Percentiles rank a stretch among this genome's conserved stretches.
phyloP scores from a whole-genome alignment of 2,329 filamentous ascomycete species.

The Trichoderma atroviride region DNA sequence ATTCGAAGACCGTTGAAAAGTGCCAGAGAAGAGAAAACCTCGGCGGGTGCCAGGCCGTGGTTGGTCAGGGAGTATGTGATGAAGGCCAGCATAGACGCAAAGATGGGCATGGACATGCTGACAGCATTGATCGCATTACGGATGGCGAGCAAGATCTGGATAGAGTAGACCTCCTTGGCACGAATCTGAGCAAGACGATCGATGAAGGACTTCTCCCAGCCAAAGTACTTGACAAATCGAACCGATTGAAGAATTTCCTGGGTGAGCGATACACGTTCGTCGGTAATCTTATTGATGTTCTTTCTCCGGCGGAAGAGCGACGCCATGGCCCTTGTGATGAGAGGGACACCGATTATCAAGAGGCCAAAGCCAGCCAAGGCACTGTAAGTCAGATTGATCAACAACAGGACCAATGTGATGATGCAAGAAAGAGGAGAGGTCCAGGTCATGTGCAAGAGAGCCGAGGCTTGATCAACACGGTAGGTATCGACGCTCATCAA shows the following conservation, averaged over 20 bases:
- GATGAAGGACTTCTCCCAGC: slow-evolving; percentile 89
- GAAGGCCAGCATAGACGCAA: slow-evolving; percentile 93
- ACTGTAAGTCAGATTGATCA: slow-evolving; percentile 88
- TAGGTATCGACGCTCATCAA: slow-evolving; percentile 96
- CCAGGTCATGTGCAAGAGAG: slow-evolving; percentile 91
- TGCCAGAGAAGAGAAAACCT: slow-evolving; percentile 89
- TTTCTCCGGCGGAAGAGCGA: slow-evolving; percentile 74
- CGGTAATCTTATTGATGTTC: slow-evolving; percentile 89
- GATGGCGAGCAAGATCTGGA: slow-evolving; percentile 80
- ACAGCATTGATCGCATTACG: slow-evolving; percentile 84
- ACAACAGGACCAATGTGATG: slow-evolving; percentile 75
- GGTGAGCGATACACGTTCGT: slow-evolving; percentile 86
- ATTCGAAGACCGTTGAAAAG: slow-evolving; percentile 90
- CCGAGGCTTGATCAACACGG: slow-evolving; percentile 84
- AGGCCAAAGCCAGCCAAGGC: slow-evolving; percentile 86
- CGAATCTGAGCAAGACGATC: slow-evolving; percentile 74
- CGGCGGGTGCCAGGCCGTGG: slow-evolving; percentile 70
- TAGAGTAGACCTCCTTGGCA: slow-evolving; percentile 74
- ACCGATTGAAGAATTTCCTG: slow-evolving; percentile 92
- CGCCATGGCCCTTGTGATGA: slow-evolving; percentile 76
- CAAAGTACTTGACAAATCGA: slow-evolving; percentile 94
- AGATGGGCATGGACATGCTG: slow-evolving; percentile 84
- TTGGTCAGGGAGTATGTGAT: slow-evolving; percentile 74
- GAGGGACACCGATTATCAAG: slow-evolving; percentile 74
- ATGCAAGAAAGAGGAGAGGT: slow-evolving; percentile 77